Evolutionary conservation across 768 basidiomycete species (phyloP).

Genomic region (Hericium alpestre): DNA sequence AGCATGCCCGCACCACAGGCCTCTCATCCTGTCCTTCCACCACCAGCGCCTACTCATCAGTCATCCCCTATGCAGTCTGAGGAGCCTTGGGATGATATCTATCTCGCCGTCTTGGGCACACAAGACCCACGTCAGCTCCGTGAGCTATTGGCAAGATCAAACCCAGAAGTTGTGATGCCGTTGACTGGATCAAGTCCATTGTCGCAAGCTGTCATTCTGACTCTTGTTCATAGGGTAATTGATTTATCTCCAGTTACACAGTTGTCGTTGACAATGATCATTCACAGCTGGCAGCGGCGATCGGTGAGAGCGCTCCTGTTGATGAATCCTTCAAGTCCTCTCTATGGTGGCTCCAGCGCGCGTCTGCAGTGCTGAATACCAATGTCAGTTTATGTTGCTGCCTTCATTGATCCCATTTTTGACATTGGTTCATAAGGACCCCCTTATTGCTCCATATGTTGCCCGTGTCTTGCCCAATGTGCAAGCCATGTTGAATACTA

Average conservation of each 20-base stretch:
- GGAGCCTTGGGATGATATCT: slow-evolving; percentile 81
- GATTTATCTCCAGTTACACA: background rate
- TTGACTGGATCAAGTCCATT: slow-evolving; percentile 56
- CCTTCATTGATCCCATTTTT: slow-evolving; percentile 2
- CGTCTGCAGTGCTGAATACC: slow-evolving; percentile 59
- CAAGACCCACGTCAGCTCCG: slow-evolving; percentile 69
- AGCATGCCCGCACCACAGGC: slow-evolving; percentile 73
- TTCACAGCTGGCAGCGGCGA: slow-evolving; percentile 54
- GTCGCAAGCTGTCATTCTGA: slow-evolving; percentile 77
- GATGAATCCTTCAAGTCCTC: slow-evolving; percentile 77
- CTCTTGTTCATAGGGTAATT: slow-evolving; percentile 72
- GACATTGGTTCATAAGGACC: slow-evolving; percentile 38
- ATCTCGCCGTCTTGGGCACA: slow-evolving; percentile 63
- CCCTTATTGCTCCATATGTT: slow-evolving; percentile 72
- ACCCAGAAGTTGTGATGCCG: slow-evolving; percentile 75
- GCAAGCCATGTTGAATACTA: slow-evolving; percentile 63
- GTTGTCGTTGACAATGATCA: slow-evolving; percentile 3
- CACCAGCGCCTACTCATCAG: slow-evolving; percentile 32
- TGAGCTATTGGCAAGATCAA: slow-evolving; percentile 61
- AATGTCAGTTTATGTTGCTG: slow-evolving; percentile 34
- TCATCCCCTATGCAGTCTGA: slow-evolving; percentile 44
- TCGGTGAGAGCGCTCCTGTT: slow-evolving; percentile 64
- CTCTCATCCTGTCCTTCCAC: slow-evolving; percentile 67
- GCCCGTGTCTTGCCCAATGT: slow-evolving; percentile 74
- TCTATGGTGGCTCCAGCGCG: slow-evolving; percentile 81